Conservation (phyloP, 2,329 filamentous ascomycete genomes). For the Fonsecaea pedrosoi region DNA sequence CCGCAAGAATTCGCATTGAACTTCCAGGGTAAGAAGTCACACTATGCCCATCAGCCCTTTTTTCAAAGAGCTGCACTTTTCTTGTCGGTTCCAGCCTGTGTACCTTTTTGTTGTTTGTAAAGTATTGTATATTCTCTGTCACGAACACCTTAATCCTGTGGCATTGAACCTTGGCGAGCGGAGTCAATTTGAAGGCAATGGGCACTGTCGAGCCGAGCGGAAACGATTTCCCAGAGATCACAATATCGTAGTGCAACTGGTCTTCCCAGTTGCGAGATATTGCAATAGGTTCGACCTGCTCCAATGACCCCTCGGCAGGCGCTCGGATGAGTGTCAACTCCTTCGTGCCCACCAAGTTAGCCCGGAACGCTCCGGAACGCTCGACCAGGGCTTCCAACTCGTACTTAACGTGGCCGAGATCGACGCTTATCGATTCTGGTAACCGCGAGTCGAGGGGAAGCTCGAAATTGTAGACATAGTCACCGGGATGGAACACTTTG, state of each 20-base stretch:
- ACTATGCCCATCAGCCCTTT: conserved; percentile 78
- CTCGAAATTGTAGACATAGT: conserved; percentile 80
- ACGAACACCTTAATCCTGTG: conserved; percentile 91
- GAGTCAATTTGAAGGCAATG: conserved; percentile 92
- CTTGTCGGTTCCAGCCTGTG: conserved; percentile 82
- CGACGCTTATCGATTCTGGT: conserved; percentile 84
- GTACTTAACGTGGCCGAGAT: conserved; percentile 86
- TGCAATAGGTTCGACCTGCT: conserved; percentile 90
- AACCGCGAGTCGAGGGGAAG: conserved; percentile 78
- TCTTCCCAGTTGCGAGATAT: conserved; percentile 95
- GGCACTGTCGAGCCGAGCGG: conserved; percentile 86
- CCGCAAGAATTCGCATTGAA: conserved; percentile 76
- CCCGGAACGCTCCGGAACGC: conserved; percentile 85
- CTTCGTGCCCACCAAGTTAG: conserved; percentile 80
- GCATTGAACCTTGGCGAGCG: conserved; percentile 89
- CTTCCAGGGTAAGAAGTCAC: conserved; percentile 76
- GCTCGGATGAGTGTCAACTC: conserved; percentile 85
- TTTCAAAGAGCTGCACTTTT: conserved; percentile 87
- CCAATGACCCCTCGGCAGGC: conserved; percentile 84
- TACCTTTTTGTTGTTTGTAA: conserved; percentile 82
- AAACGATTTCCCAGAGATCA: conserved; percentile 95
- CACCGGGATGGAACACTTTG: conserved; percentile 79
- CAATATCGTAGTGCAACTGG: conserved; percentile 92
- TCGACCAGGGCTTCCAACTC: conserved; percentile 85
- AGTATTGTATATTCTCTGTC: conserved; percentile 90